Conservation (phyloP, 2,329 filamentous ascomycete species). For the Calcarisporium arbuscula region DNA sequence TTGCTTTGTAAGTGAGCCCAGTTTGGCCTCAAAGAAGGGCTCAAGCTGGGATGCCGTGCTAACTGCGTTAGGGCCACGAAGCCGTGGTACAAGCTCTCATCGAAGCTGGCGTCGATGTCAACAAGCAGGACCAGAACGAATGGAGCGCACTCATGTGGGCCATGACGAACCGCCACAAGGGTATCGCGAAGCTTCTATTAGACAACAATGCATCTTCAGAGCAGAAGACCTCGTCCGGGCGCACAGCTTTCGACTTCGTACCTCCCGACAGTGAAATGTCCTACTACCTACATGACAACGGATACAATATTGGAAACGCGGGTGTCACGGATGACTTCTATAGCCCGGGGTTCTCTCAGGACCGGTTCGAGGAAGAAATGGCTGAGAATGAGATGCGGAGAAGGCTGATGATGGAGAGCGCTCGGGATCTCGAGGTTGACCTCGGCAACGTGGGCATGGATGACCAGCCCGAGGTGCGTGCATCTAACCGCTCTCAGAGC, state of each 20-base stretch:
- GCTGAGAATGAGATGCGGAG: conserved; percentile 93
- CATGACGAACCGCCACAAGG: conserved; percentile 97
- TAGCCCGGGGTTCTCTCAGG: conserved; percentile 82
- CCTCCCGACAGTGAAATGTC: conserved; percentile 95
- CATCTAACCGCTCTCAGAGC: too few relatives aligned
- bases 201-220: conserved; percentile 95
- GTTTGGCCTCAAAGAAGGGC: not conserved
- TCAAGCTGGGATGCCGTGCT: too few relatives aligned
- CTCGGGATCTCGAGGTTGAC: conserved; percentile 92
- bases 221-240: conserved; percentile 86
- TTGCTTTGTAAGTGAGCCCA: conserved; percentile 69
- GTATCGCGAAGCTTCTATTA: conserved; percentile 84
- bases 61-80: conserved; percentile 65
- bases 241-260: conserved; percentile 93
- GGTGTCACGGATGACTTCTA: conserved; percentile 89
- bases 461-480: conserved; percentile 79
- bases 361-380: conserved; percentile 94
- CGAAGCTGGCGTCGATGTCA: conserved; percentile 78
- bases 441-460: conserved; percentile 92
- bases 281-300: conserved; percentile 89
- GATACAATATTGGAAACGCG: conserved; percentile 79
- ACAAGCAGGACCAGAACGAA: conserved; percentile 90
- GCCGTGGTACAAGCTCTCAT: conserved; percentile 79
- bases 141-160: conserved; percentile 99
- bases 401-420: conserved; percentile 99